phyloP scores from a whole-genome alignment of 768 basidiomycete genomes.

The Mycena crocata region DNA sequence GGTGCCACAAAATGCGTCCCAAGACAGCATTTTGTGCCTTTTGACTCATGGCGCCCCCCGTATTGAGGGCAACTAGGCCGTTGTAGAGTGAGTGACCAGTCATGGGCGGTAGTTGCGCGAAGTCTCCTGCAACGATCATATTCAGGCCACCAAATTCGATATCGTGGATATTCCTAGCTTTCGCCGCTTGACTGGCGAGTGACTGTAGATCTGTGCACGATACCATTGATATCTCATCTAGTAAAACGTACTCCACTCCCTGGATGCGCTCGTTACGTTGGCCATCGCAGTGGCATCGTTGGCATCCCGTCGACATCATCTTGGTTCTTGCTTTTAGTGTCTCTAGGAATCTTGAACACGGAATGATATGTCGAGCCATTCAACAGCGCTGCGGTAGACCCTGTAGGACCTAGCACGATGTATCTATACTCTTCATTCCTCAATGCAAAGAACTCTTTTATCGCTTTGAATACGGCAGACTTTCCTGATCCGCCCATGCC shows the following conservation, averaged over 20 bases:
- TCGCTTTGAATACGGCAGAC: background rate
- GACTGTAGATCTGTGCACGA: too few species aligned
- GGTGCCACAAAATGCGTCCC: slow-evolving; percentile 48
- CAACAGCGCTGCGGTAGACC: slow-evolving; percentile 35
- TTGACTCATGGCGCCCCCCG: slow-evolving; percentile 25
- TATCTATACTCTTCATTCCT: background rate
- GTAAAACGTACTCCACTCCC: slow-evolving; percentile 43
- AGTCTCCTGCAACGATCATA: slow-evolving; percentile 50
- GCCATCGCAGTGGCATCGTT: slow-evolving; percentile 16
- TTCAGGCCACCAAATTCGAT: slow-evolving; percentile 41
- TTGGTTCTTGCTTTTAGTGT: background rate
- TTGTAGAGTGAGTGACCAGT: slow-evolving; percentile 11
- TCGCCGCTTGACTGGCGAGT: slow-evolving; percentile 36
- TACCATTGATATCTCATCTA: slow-evolving; percentile 51
- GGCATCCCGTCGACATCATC: background rate
- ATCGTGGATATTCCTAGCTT: background rate
- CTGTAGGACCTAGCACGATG: slow-evolving; percentile 24
- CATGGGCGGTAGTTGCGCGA: slow-evolving; percentile 47
- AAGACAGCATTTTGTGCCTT: slow-evolving; percentile 37
- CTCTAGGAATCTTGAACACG: background rate
- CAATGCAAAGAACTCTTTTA: slow-evolving; percentile 19
- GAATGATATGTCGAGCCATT: slow-evolving; percentile 43
- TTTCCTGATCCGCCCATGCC: background rate
- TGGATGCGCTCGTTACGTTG: slow-evolving; percentile 20
- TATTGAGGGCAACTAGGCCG: background rate